Evolutionary conservation across 495 filamentous ascomycete species (phyloP).

Genomic region (Staphylotrichum tortipilum): DNA sequence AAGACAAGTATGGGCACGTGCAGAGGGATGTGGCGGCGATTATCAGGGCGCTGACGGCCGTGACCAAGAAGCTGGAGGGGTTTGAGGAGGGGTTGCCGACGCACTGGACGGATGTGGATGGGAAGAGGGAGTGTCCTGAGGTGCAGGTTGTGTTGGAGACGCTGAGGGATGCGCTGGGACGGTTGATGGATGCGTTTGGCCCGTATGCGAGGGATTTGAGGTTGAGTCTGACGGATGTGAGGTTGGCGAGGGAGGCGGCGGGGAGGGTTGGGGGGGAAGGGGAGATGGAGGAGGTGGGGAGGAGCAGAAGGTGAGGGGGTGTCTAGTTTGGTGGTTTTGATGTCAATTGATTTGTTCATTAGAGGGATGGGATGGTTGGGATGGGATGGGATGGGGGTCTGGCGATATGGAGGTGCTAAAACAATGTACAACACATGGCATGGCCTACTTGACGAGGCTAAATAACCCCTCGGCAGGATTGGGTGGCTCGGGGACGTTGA

Average conservation of each 20-base stretch:
- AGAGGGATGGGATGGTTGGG: too few relatives aligned
- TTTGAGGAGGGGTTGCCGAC: slow-evolving; percentile 52
- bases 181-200: slow-evolving; percentile 59
- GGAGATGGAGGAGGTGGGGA: slow-evolving; percentile 3
- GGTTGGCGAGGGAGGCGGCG: slow-evolving; percentile 57
- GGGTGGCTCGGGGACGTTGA: too few relatives aligned
- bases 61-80: slow-evolving; percentile 57
- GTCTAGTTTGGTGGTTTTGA: neutral
- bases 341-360: neutral
- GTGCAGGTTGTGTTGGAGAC: slow-evolving; percentile 54
- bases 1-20: slow-evolving; percentile 85
- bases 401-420: too few relatives aligned
- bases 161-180: slow-evolving; percentile 50
- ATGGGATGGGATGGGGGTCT: too few relatives aligned
- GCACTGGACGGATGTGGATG: slow-evolving; percentile 77
- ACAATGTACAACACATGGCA: too few relatives aligned
- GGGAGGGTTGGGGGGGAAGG: slow-evolving; percentile 15
- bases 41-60: slow-evolving; percentile 59
- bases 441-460: too few relatives aligned
- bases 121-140: slow-evolving; percentile 40
- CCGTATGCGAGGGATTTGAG: slow-evolving; percentile 59
- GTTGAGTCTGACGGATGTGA: slow-evolving; percentile 56
- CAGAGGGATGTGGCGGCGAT: slow-evolving; percentile 65
- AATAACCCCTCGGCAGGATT: too few relatives aligned
- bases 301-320: neutral